A percentile compares a stretch with the other conserved stretches of the same genome.
Conservation (phyloP, 306 rosid species). For the Vigna radiata region DNA sequence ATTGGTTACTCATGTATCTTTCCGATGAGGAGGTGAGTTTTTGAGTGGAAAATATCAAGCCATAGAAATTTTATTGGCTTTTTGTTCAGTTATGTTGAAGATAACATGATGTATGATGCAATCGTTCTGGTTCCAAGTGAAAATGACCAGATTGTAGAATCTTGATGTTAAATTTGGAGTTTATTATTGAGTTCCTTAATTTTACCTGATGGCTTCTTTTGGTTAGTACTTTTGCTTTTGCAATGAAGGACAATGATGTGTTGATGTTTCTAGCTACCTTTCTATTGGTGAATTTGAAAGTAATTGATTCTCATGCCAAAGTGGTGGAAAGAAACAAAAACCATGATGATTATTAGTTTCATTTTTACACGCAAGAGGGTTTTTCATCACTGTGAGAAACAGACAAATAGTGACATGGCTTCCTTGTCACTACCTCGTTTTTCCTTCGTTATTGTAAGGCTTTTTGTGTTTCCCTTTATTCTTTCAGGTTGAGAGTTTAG, state of each 20-base stretch:
- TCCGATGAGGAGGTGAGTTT: constrained; percentile 76
- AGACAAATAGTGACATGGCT: background rate
- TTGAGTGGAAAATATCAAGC: background rate
- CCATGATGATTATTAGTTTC: background rate
- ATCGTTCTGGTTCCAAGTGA: background rate
- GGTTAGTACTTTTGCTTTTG: constrained; percentile 1
- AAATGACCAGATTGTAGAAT: background rate
- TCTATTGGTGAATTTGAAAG: background rate
- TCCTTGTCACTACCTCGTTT: background rate
- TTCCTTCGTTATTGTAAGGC: background rate
- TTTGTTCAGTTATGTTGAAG: constrained; percentile 22
- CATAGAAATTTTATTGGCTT: background rate
- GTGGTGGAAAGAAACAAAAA: background rate
- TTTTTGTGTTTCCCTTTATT: constrained; percentile 6
- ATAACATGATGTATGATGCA: background rate
- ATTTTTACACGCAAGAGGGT: background rate
- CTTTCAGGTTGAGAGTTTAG: constrained; percentile 73
- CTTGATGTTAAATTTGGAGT: background rate
- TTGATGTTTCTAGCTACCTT: background rate
- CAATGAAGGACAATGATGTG: constrained; percentile 5
- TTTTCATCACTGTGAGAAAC: background rate
- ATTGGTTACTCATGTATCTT: constrained; percentile 98
- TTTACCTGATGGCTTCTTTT: background rate
- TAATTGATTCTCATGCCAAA: constrained; percentile 5
- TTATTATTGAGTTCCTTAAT: background rate